These are phyloP conservation scores for Fusarium austroafricanum DNA, from an alignment of 2,329 filamentous ascomycete genomes.

Conservation along the genomic window DNA sequence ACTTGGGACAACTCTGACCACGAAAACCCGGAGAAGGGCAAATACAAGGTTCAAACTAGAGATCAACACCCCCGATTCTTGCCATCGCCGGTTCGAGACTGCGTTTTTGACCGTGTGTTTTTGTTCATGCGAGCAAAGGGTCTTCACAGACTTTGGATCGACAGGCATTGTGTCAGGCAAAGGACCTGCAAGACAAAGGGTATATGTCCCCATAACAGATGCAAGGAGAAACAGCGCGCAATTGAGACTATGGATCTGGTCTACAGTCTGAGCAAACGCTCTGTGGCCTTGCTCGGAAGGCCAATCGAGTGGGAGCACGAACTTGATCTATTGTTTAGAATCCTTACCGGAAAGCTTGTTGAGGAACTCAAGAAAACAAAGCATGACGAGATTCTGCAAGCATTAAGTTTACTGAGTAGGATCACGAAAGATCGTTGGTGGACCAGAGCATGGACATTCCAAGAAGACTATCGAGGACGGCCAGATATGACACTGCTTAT, in stretches of 20 bases:
- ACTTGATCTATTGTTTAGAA: background rate
- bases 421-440: conserved; percentile 10
- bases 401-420: background rate
- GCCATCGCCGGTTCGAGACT: background rate
- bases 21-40: background rate
- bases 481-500: background rate
- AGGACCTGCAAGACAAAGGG: background rate
- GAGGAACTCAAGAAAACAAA: background rate
- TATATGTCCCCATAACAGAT: background rate
- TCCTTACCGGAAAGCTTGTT: background rate
- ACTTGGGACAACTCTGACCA: background rate
- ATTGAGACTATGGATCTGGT: background rate
- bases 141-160: background rate
- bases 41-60: background rate
- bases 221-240: background rate
- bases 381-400: background rate
- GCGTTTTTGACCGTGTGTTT: conserved; percentile 2
- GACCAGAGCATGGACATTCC: background rate
- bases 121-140: background rate
- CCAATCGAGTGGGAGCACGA: conserved; percentile 10
- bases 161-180: conserved; percentile 6
- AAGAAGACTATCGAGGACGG: background rate
- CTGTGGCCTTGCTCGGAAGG: background rate
- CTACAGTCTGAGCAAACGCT: background rate
- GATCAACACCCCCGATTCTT: background rate